Evolutionary conservation across 2,329 filamentous ascomycete species (phyloP).

Genomic region (Verticillium nonalfalfae): DNA sequence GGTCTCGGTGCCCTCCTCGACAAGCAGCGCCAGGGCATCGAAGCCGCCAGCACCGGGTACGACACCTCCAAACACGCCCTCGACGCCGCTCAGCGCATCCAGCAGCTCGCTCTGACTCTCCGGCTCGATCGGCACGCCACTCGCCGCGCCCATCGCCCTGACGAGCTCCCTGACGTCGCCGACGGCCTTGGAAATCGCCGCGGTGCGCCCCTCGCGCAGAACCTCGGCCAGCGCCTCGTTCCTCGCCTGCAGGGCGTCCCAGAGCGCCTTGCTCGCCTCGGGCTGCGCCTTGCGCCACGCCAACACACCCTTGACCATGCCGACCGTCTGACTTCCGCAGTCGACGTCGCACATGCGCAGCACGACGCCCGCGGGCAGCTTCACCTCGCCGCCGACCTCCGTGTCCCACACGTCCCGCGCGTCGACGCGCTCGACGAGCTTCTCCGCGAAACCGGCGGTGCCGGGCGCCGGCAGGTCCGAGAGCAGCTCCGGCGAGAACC

Average conservation of each 20-base stretch:
- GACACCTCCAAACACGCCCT: constrained; percentile 83
- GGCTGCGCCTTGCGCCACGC: constrained; percentile 67
- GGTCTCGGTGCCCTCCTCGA: constrained; percentile 65
- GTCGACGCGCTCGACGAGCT: constrained; percentile 61
- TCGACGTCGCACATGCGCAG: constrained; percentile 95
- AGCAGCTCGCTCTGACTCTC: constrained; percentile 76
- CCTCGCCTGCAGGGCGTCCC: constrained; percentile 65
- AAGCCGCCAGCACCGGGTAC: constrained; percentile 93
- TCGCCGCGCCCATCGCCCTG: constrained; percentile 66
- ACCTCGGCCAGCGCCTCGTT: constrained; percentile 67
- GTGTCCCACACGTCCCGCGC: constrained; percentile 67
- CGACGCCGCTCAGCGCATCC: constrained; percentile 63
- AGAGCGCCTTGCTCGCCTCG: constrained; percentile 61
- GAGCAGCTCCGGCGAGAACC: constrained; percentile 81
- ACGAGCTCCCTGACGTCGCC: constrained; percentile 55
- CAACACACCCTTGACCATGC: constrained; percentile 92
- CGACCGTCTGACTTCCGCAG: constrained; percentile 85
- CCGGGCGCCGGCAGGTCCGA: constrained; percentile 60
- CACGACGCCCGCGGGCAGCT: constrained; percentile 65
- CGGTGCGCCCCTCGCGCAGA: constrained; percentile 44
- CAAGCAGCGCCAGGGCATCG: constrained; percentile 78
- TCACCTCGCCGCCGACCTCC: constrained; percentile 65
- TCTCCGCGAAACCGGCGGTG: constrained; percentile 56
- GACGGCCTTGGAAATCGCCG: constrained; percentile 39
- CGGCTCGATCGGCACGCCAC: constrained; percentile 84